phyloP scores from a whole-genome alignment of 352 stramenopile species.

The Globisporangium okanoganense region DNA sequence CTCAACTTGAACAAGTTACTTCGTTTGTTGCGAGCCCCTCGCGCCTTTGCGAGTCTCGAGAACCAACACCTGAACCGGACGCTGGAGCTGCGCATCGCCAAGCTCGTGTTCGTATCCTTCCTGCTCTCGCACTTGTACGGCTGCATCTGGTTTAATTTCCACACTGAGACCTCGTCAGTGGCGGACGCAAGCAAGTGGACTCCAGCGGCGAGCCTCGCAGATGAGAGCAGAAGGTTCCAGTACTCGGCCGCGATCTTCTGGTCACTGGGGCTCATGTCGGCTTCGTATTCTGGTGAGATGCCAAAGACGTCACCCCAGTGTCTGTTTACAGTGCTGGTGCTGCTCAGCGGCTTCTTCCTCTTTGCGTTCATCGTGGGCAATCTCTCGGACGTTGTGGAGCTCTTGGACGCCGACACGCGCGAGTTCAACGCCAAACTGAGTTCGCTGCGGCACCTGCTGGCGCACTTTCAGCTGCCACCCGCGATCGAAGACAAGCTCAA shows the following conservation, averaged over 20 bases:
- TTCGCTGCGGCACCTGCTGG: conserved; percentile 46
- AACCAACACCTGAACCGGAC: conserved; percentile 38
- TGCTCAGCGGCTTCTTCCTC: conserved; percentile 38
- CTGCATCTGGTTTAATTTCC: conserved; percentile 63
- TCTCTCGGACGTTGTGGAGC: conserved; percentile 49
- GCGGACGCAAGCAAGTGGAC: conserved; percentile 2
- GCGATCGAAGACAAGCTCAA: conserved; percentile 54
- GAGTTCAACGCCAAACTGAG: conserved; percentile 57
- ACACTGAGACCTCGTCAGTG: conserved; percentile 14
- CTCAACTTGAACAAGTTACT: conserved; percentile 56
- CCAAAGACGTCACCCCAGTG: conserved; percentile 38
- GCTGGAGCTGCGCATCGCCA: conserved; percentile 40
- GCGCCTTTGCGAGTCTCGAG: conserved; percentile 22
- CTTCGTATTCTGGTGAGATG: conserved; percentile 34
- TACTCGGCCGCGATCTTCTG: conserved; percentile 51
- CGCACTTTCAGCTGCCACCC: conserved; percentile 43
- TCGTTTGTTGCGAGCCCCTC: conserved; percentile 26
- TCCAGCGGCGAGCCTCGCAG: conserved; percentile 9
- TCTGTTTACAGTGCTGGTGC: conserved; percentile 42
- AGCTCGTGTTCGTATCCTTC: conserved; percentile 44
- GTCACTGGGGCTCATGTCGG: conserved; percentile 54
- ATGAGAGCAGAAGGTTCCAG: conserved; percentile 14
- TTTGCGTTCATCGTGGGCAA: conserved; percentile 62
- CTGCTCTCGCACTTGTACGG: conserved; percentile 46
- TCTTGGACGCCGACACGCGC: conserved; percentile 45